Evolutionary conservation across 768 basidiomycete genomes (phyloP).

Genomic region (Leccinum sublutescens): DNA sequence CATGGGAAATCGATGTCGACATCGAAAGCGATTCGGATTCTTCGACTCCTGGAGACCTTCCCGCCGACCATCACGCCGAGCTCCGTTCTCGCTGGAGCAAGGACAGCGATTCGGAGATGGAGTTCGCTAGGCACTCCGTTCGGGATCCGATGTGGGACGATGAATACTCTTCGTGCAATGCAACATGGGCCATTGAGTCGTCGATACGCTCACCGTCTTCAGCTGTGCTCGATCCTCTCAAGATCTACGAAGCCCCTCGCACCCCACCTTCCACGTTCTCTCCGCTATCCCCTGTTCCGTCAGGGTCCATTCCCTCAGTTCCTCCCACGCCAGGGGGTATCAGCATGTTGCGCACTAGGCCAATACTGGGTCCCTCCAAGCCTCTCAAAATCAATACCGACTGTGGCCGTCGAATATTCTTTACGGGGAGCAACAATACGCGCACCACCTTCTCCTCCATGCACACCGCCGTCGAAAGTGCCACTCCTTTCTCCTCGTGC

Average conservation of each 20-base stretch:
- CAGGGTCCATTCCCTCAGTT: slow-evolving; percentile 43
- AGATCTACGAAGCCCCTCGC: slow-evolving; percentile 45
- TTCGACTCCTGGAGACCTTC: slow-evolving; percentile 42
- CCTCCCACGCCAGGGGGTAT: slow-evolving; percentile 59
- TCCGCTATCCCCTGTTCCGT: slow-evolving; percentile 40
- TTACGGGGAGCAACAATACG: slow-evolving; percentile 44
- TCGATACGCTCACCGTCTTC: slow-evolving; percentile 46
- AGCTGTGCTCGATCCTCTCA: slow-evolving; percentile 35
- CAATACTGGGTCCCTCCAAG: slow-evolving; percentile 35
- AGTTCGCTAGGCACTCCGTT: slow-evolving; percentile 29
- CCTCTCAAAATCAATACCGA: slow-evolving; percentile 61
- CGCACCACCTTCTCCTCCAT: slow-evolving; percentile 55
- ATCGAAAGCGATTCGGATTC: slow-evolving; percentile 62
- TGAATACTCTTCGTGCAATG: slow-evolving; percentile 44
- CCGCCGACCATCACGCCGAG: slow-evolving; percentile 38
- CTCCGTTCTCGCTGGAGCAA: slow-evolving; percentile 61
- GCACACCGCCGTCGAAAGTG: slow-evolving; percentile 70
- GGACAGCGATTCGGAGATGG: slow-evolving; percentile 40
- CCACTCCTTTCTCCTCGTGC: slow-evolving; percentile 56
- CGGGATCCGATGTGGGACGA: slow-evolving; percentile 34
- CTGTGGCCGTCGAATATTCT: slow-evolving; percentile 36
- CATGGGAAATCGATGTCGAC: slow-evolving; percentile 74
- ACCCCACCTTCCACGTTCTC: slow-evolving; percentile 56
- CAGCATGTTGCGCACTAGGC: slow-evolving; percentile 40
- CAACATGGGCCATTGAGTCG: slow-evolving; percentile 56